A percentile compares a stretch with the other conserved stretches of the same genome.
Evolutionary conservation across 2,329 filamentous ascomycete genomes (phyloP).

Genomic region (Fusarium pininemorale): DNA sequence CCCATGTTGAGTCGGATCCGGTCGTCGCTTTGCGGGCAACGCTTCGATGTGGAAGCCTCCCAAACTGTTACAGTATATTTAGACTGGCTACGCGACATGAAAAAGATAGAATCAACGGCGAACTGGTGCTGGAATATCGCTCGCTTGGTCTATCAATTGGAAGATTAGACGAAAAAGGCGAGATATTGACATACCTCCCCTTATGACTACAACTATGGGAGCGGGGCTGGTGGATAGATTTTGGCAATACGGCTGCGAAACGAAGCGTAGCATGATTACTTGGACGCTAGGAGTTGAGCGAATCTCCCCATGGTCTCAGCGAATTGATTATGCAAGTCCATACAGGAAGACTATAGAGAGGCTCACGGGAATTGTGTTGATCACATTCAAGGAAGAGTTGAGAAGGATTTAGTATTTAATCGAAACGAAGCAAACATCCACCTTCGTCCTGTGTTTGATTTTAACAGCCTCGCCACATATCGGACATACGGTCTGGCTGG

Average conservation of each 20-base stretch:
- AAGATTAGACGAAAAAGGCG: constrained; percentile 25
- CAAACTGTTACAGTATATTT: constrained; percentile 62
- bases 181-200: not conserved
- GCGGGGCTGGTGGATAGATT: not conserved
- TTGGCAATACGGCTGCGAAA: not conserved
- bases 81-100: constrained; percentile 68
- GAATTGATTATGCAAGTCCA: not conserved
- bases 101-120: constrained; percentile 62
- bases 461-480: not conserved
- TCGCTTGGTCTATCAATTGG: constrained; percentile 56
- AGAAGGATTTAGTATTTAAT: constrained; percentile 30
- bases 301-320: not conserved
- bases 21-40: constrained; percentile 55
- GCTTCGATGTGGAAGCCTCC: constrained; percentile 61
- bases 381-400: constrained; percentile 11
- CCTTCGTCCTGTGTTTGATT: constrained; percentile 19
- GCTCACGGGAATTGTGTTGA: constrained; percentile 30
- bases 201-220: not conserved
- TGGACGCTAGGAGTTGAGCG: not conserved
- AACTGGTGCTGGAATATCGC: constrained; percentile 65
- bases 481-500: not conserved
- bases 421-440: not conserved
- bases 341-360: constrained; percentile 28
- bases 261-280: constrained; percentile 15
- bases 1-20: constrained; percentile 61